Evolutionary conservation across 768 basidiomycete species (phyloP).

Genomic region (Trametes villosa): DNA sequence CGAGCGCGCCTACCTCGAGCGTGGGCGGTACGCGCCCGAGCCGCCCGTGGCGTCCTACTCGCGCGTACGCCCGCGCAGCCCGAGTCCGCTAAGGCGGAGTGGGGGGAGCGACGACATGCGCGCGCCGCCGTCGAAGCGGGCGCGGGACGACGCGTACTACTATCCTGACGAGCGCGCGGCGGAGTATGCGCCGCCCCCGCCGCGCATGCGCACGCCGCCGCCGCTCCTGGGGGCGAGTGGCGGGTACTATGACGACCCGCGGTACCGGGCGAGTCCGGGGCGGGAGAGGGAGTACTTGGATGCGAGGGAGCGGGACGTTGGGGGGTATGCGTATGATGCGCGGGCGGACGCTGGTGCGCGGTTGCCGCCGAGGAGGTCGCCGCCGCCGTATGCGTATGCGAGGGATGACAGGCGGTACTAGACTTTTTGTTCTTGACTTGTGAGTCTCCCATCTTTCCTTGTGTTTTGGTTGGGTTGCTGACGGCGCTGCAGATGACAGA

Average conservation of each 20-base stretch:
- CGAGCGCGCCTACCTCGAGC: slow-evolving; percentile 25
- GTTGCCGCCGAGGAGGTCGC: slow-evolving; percentile 27
- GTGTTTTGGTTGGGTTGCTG: background rate
- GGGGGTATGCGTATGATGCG: slow-evolving; percentile 25
- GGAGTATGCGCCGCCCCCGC: slow-evolving; percentile 7
- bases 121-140: slow-evolving; percentile 32
- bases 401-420: slow-evolving; percentile 30
- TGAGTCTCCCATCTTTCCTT: slow-evolving; percentile 8
- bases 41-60: slow-evolving; percentile 18
- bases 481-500: background rate
- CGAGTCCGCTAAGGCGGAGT: slow-evolving; percentile 27
- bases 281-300: slow-evolving; percentile 26
- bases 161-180: slow-evolving; percentile 14
- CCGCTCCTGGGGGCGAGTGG: slow-evolving; percentile 12
- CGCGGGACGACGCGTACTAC: slow-evolving; percentile 32
- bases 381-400: slow-evolving; percentile 28
- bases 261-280: slow-evolving; percentile 19
- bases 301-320: slow-evolving; percentile 21
- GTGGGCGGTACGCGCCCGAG: slow-evolving; percentile 27
- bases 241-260: slow-evolving; percentile 28
- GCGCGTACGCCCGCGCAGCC: slow-evolving; percentile 34
- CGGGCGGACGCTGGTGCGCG: slow-evolving; percentile 6
- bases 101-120: slow-evolving; percentile 29
- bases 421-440: slow-evolving; percentile 7
- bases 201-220: slow-evolving; percentile 27